Percentiles rank a stretch among this genome's conserved stretches.
phyloP scores from a whole-genome alignment of 1,139 yeast species.

The Tardiomyces blankii region DNA sequence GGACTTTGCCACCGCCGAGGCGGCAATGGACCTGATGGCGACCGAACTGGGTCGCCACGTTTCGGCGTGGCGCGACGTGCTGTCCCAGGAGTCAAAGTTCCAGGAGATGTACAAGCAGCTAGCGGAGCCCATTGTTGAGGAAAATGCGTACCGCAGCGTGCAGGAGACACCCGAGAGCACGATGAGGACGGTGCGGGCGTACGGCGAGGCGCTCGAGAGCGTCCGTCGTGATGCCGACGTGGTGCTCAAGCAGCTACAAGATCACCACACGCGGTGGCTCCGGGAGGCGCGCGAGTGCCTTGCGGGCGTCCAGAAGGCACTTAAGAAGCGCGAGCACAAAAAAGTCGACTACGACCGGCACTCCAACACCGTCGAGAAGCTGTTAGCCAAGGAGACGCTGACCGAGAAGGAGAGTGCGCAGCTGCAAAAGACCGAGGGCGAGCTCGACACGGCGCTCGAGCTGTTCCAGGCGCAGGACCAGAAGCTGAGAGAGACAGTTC shows the following conservation, averaged over 20 bases:
- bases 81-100: conserved; percentile 29
- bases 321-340: conserved; percentile 38
- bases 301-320: conserved; percentile 32
- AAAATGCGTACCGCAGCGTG: conserved; percentile 16
- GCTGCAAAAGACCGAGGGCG: conserved; percentile 19
- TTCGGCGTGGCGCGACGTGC: conserved; percentile 31
- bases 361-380: conserved; percentile 33
- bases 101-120: conserved; percentile 21
- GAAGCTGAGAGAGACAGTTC: conserved; percentile 33
- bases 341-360: conserved; percentile 35
- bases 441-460: conserved; percentile 22
- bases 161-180: conserved; percentile 34
- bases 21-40: conserved; percentile 34
- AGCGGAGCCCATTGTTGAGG: conserved; percentile 33
- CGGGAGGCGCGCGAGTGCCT: conserved; percentile 32
- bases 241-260: conserved; percentile 17
- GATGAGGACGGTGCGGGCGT: conserved; percentile 20
- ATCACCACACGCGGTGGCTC: conserved; percentile 19
- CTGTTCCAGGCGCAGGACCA: conserved; percentile 30
- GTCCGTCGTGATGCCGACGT: conserved; percentile 17
- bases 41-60: conserved; percentile 29
- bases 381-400: conserved; percentile 28
- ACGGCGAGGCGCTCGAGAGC: conserved; percentile 13
- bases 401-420: conserved; percentile 23
- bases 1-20: conserved; percentile 35